Percentiles rank a stretch among this genome's conserved stretches.
Evolutionary conservation across 1,284 basidiomycete genomes (phyloP).

Genomic region (Boletus albobrunnescens): DNA sequence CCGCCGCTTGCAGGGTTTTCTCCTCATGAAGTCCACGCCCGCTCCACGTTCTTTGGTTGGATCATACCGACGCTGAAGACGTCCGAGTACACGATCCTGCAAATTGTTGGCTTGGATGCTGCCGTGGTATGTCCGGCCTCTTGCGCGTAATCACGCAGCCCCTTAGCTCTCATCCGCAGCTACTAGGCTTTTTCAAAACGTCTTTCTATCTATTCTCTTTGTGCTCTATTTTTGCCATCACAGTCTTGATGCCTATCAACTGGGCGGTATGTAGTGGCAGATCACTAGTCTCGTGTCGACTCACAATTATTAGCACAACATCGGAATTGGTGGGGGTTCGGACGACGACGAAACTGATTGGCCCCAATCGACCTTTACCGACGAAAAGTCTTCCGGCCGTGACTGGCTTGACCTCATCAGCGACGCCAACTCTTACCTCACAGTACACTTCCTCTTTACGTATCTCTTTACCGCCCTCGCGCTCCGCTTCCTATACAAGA

Average conservation of each 20-base stretch:
- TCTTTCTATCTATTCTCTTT: conserved; percentile 86
- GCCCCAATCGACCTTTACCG: conserved; percentile 35
- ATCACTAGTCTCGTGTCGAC: background rate
- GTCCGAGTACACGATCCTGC: conserved; percentile 91
- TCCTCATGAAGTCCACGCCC: conserved; percentile 82
- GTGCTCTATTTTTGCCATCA: conserved; percentile 77
- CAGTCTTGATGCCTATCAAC: conserved; percentile 87
- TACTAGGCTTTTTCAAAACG: conserved; percentile 94
- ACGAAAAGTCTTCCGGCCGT: conserved; percentile 36
- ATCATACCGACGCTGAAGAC: conserved; percentile 87
- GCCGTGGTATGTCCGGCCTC: conserved; percentile 64
- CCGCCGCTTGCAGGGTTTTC: conserved; percentile 65
- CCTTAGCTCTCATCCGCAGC: conserved; percentile 42
- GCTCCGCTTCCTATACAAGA: conserved; percentile 82
- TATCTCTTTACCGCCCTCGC: conserved; percentile 89
- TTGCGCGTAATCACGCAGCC: background rate
- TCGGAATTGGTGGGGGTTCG: conserved; percentile 60
- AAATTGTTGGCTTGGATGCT: conserved; percentile 94
- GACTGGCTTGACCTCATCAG: conserved; percentile 84
- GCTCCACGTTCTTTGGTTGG: conserved; percentile 89
- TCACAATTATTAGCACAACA: conserved; percentile 57
- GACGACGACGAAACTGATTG: conserved; percentile 52
- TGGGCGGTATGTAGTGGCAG: conserved; percentile 57
- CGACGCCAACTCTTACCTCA: conserved; percentile 82
- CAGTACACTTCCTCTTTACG: conserved; percentile 87